Conservation (phyloP, 106 monocot species). For the Ottelia alismoides region DNA sequence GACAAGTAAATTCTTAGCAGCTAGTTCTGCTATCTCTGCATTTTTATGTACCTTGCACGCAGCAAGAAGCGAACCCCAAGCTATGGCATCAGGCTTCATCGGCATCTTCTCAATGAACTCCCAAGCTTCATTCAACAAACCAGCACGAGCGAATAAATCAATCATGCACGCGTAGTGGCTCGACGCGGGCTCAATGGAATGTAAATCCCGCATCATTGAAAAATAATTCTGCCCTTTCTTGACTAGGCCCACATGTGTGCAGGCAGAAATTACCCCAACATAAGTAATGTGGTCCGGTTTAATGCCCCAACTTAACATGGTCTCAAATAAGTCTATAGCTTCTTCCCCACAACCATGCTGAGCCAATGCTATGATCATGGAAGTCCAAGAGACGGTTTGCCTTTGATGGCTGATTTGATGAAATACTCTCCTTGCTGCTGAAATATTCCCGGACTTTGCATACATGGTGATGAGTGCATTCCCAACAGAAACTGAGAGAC, state of each 20-base stretch:
- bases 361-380: slow-evolving; percentile 88
- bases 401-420: slow-evolving; percentile 18
- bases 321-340: slow-evolving; percentile 61
- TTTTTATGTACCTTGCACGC: slow-evolving; percentile 76
- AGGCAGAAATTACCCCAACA: slow-evolving; percentile 80
- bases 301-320: slow-evolving; percentile 43
- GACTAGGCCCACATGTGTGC: slow-evolving; percentile 69
- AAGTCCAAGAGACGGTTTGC: slow-evolving; percentile 79
- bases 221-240: slow-evolving; percentile 58
- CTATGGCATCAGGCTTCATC: slow-evolving; percentile 56
- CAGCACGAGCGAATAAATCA: slow-evolving; percentile 63
- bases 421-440: slow-evolving; percentile 44
- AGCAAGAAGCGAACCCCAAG: slow-evolving; percentile 86
- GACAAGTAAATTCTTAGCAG: slow-evolving; percentile 49
- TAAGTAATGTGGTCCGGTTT: slow-evolving; percentile 85
- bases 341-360: slow-evolving; percentile 80
- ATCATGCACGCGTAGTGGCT: slow-evolving; percentile 97
- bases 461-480: slow-evolving; percentile 93
- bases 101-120: slow-evolving; percentile 76
- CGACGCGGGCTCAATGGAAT: slow-evolving; percentile 57
- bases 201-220: slow-evolving; percentile 45
- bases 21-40: slow-evolving; percentile 46
- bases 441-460: slow-evolving; percentile 61
- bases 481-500: slow-evolving; percentile 57
- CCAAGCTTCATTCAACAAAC: slow-evolving; percentile 52